phyloP scores from a whole-genome alignment of 805 yeast species.

The Hanseniaspora jakobsenii region DNA sequence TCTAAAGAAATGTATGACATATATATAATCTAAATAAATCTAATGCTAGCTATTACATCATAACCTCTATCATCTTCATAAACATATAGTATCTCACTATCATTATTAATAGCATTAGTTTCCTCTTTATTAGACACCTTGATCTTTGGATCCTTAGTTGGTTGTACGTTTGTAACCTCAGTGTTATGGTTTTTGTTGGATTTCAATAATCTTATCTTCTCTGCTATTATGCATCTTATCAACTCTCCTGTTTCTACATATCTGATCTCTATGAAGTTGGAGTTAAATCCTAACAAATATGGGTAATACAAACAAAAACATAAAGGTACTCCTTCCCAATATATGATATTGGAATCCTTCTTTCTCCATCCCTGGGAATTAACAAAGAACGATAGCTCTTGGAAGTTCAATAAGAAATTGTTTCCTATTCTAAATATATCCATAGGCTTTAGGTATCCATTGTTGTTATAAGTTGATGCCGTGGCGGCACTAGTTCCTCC shows the following conservation, averaged over 20 bases:
- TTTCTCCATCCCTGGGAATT: conserved; percentile 95
- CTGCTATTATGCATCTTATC: conserved; percentile 81
- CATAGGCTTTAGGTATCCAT: conserved; percentile 56
- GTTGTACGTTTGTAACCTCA: not conserved
- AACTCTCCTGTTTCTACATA: conserved; percentile 73
- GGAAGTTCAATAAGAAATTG: conserved; percentile 77
- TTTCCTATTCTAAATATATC: conserved; percentile 82
- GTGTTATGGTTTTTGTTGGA: conserved; percentile 54
- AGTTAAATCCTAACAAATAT: conserved; percentile 79
- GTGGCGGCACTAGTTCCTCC: conserved; percentile 4
- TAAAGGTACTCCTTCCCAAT: conserved; percentile 95
- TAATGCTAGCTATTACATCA: conserved; percentile 84
- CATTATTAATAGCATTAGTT: not conserved
- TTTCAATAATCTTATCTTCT: conserved; percentile 77
- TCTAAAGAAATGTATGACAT: no score
- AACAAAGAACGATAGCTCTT: conserved; percentile 89
- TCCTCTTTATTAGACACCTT: not conserved
- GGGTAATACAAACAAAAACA: conserved; percentile 91
- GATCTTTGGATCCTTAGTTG: not conserved
- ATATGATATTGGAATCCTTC: conserved; percentile 81
- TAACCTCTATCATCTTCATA: conserved; percentile 82
- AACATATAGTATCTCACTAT: conserved; percentile 71
- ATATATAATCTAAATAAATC: conserved; percentile 25
- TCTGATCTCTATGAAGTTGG: conserved; percentile 80
- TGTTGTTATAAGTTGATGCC: conserved; percentile 8